Evolutionary conservation across 2,329 filamentous ascomycete species (phyloP), one percentile per base, ranked within the genome.

Genomic region (Pyrenochaeta sp.): DNA sequence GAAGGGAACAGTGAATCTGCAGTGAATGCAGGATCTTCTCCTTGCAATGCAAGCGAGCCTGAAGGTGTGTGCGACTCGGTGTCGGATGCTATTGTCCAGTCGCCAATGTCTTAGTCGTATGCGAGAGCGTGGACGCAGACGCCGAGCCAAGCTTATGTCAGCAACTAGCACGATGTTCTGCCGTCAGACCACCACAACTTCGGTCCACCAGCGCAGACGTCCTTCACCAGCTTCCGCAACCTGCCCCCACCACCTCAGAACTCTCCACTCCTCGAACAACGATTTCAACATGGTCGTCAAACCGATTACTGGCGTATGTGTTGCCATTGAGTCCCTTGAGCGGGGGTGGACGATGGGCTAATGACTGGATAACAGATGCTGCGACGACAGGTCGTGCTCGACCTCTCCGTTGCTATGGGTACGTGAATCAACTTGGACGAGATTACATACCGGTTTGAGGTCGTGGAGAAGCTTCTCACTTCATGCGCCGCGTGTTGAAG

Each of bases 391-490:
- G 79, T 89, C 55, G 86, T 90, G 66, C 81, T 89, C 66, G 86
- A 90, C 77, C 79, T 90, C 68, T 85, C 84, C 69, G 85, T 87
- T 72, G 84, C 85, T 63, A 78, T 87, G 70, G 87, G 87, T 87
- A 80, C 76, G 85, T 81, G 49, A 3, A 11, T 17, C 29, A 11
- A 15, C 23, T 6, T 14, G 40, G 42, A 15, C 32, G 37, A 44
- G 20, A 43, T 17, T 35, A 27, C 40, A 44, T 30, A 27, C 33
- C 49, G 14, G 45, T 45, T 31, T 21, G 32, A 31, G 40, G 47
- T 47, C 45, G 29, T 4, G 11, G n/a, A 33, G 35, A 37, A 52
- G 54, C 51, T 54, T 7, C 43, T 45, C 20, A 30, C 23, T 29
- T 31, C 31, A 40, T 49, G 54, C 47, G 56, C 50, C 30, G 42